Evolutionary conservation across 2,329 filamentous ascomycete genomes (phyloP), one percentile per base, ranked within the genome.

Genomic region (Colletotrichum sp.): DNA sequence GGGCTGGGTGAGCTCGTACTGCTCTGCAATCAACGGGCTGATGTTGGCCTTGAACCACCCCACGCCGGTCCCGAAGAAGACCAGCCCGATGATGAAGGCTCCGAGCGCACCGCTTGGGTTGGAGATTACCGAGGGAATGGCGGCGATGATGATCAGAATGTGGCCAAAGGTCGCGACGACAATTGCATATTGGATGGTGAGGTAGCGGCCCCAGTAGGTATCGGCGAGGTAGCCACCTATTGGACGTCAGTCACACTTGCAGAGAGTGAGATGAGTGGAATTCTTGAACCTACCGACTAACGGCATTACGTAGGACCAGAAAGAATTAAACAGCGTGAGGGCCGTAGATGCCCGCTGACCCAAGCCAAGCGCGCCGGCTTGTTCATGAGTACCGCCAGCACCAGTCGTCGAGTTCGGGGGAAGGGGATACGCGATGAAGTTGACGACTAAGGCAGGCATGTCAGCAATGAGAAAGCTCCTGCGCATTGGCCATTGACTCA

Each of bases 21-120:
- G 93, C 78, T 94, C 93, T 9, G 93, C 91, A 34, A 94, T 89
- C 32, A 94, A 84, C 0, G 93, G 92, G 0, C 92, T 91, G 57
- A 96, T 92, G 78, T 95, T 95, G 52, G 92, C 86, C 86, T 95
- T 96, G 88, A 95, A 95, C 84, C 87, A 87, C 72, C 85, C 93
- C 12, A 93, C 94, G 61, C 94, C 94, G 9, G 95, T 80, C 8
- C 87, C 82, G 18, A 88, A 82, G 38, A 88, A 85, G 79, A 89
- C 89, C 64, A 89, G 84, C 7, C 93, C 93, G 80, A 95, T 90
- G 80, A 95, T 91, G 71, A 88, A 87, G 43, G 91, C 91, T 3
- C 88, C 86, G 78, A 90, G 87, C 63, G 88, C 85, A 58, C 87
- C 88, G 43, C 83, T 84, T 18, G 74, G 60, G 21, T 76, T 76